Base-by-base conservation (phyloP, 176 grass and related monocot genomes). In the Eremochloa ophiuroides region DNA sequence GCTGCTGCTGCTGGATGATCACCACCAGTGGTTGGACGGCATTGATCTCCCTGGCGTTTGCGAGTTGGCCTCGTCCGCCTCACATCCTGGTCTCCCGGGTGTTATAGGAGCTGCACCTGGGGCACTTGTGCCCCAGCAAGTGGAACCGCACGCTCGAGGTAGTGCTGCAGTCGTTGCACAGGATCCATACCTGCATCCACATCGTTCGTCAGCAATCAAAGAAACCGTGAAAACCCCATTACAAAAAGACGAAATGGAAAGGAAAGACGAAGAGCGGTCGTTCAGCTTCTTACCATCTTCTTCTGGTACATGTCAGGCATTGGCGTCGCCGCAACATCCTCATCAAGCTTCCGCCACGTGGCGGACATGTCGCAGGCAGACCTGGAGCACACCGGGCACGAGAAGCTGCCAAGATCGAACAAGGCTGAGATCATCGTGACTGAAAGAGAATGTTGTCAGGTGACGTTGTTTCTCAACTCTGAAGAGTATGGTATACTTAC, bases 381-480 rank as follows among this genome's bases (percentile, higher is more conserved):
- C 72, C 81, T 83, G 30, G 90, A 97, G 83, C 95, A 97, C 33
- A 91, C 83, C 8, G 90, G 95, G 75, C 95, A 97, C n/a, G 92
- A 83, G 76, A 90, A 97, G 84, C 92, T 97, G 84, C 12, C 1
- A 43, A 25, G 38, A 61, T 30, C 13, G n/a, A 27, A 86, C 61
- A 41, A 6, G 83, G 53, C 66, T 74, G 39, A 74, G 74, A 39
- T 69, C 62, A 25, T 65, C 6, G 26, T 5, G 14, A 44, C 3
- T n/a, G 17, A 34, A 4, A 10, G 26, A 75, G 31, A 26, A 84
- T 77, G 5, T 59, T 55, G 6, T 20, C 26, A 17, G 56, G 41
- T 55, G 31, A 30, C 28, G 1, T 8, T 31, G 39, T 61, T 15
- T 70, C 38, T 71, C n/a, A 47, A 47, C 26, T 31, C 22, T 23